These are phyloP conservation scores for Triadica sebifera DNA, from an alignment of 345 rosid species.

Conservation along the genomic window DNA sequence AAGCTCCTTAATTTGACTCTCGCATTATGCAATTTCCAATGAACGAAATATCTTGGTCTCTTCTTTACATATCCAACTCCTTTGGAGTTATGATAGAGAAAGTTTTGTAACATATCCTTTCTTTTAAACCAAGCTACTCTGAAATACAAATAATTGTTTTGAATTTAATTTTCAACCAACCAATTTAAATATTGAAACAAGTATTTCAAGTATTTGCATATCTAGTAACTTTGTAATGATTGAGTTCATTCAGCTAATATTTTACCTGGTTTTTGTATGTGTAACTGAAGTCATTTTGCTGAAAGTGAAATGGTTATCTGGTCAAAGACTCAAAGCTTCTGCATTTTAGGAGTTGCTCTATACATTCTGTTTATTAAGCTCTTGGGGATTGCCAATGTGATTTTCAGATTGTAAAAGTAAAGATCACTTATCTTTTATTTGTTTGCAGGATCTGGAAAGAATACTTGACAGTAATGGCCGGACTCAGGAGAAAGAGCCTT, in stretches of 20 bases:
- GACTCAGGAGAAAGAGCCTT: slow-evolving; percentile 73
- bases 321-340: not conserved
- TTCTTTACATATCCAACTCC: not conserved
- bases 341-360: not conserved
- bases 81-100: too few species aligned
- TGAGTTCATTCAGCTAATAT: not conserved
- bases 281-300: not conserved
- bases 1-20: too few species aligned
- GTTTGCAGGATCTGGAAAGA: slow-evolving; percentile 72
- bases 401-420: not conserved
- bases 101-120: not conserved
- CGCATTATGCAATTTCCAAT: not conserved
- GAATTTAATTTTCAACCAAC: not conserved
- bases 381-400: not conserved
- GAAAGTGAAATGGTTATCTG: not conserved
- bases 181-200: not conserved
- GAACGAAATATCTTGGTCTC: not conserved
- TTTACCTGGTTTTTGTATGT: not conserved
- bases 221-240: not conserved
- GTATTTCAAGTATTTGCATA: not conserved
- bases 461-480: slow-evolving; percentile 59
- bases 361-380: not conserved
- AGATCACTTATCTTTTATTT: not conserved
- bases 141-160: slow-evolving; percentile 8
- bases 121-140: not conserved